Base-by-base conservation (phyloP, 1,139 yeast genomes). In the Candida sp. region DNA sequence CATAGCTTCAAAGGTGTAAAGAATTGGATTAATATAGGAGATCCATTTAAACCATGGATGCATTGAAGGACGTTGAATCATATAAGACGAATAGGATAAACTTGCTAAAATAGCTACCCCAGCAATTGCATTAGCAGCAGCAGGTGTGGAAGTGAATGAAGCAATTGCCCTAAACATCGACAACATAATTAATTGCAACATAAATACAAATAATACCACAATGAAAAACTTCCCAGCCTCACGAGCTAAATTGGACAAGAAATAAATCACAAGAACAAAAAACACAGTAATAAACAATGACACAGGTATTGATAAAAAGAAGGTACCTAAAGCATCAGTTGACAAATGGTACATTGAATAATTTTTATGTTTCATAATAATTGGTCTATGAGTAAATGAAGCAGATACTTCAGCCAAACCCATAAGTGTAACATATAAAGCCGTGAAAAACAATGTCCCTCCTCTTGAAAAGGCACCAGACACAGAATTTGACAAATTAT, bases 21-120 rank as follows among this genome's bases (percentile, higher is more conserved):
- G 75, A 35, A 81, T 61, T 1, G 87, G 87, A 55, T 82, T 75
- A 36, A 81, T 57, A 58, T 73, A 81, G 48, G 73, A 74, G 45
- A 81, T 70, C 87, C 87, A 81, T 59, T 77, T 68, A 44, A 78
- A 77, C 85, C 85, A 80, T 33, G 79, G 82, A 56, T 76, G 79
- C 83, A 80, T 79, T 45, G 65, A 63, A 29, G 79, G 77, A 38
- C 75, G 63, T 30, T 84, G 83, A 49, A 81, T 70, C 52, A 79
- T 78, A 55, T 15, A 15, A 15, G 19, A 15, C 19, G 78, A 82
- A 45, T 86, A 85, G 40, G 84, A 73, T 56, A 73, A 81, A 49
- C 82, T 75, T 54, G 75, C 69, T 57, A 82, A 63, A 45, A 75
- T 72, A 50, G 79, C 59, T 45, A 81, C 71, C 50, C 73, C 66